phyloP scores from a whole-genome alignment of 495 filamentous ascomycete genomes.

The Lentithecium fluviatile region DNA sequence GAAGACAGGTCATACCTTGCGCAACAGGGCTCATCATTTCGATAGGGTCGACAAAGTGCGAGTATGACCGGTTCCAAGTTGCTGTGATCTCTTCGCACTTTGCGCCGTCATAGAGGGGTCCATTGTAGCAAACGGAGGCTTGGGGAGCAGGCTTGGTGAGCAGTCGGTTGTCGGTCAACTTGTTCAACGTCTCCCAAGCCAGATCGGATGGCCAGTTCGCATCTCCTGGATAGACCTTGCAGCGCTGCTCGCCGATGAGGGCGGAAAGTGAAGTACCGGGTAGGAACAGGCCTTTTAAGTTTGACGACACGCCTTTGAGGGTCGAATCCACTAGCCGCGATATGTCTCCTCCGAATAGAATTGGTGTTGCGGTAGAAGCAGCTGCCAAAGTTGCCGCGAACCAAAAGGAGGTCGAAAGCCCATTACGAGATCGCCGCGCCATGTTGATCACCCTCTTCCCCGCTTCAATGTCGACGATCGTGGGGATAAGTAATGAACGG shows the following conservation, averaged over 20 bases:
- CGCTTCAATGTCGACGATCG: too few species aligned
- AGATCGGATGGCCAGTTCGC: conserved; percentile 26
- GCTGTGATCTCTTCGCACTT: conserved; percentile 25
- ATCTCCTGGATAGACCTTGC: conserved; percentile 31
- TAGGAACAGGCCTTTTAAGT: neutral
- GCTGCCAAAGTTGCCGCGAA: conserved; percentile 7
- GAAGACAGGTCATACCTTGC: conserved; percentile 32
- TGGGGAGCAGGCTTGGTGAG: conserved; percentile 17
- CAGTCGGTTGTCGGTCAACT: conserved; percentile 16
- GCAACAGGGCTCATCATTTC: conserved; percentile 27
- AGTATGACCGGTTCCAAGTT: conserved; percentile 19
- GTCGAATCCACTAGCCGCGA: conserved; percentile 3
- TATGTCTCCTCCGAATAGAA: neutral
- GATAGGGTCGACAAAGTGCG: conserved; percentile 26
- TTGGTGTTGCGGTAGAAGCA: conserved; percentile 7
- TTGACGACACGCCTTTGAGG: conserved; percentile 10
- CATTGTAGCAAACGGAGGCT: conserved; percentile 30
- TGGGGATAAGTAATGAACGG: too few species aligned
- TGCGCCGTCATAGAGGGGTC: conserved; percentile 17
- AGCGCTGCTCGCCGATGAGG: neutral
- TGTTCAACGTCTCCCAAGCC: conserved; percentile 26
- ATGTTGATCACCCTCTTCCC: neutral
- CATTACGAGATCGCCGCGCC: conserved; percentile 5
- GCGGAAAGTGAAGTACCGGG: neutral
- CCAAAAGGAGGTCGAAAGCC: conserved; percentile 4